Conservation (phyloP, 2,329 filamentous ascomycete genomes). For the Pseudogymnoascus sp. region DNA sequence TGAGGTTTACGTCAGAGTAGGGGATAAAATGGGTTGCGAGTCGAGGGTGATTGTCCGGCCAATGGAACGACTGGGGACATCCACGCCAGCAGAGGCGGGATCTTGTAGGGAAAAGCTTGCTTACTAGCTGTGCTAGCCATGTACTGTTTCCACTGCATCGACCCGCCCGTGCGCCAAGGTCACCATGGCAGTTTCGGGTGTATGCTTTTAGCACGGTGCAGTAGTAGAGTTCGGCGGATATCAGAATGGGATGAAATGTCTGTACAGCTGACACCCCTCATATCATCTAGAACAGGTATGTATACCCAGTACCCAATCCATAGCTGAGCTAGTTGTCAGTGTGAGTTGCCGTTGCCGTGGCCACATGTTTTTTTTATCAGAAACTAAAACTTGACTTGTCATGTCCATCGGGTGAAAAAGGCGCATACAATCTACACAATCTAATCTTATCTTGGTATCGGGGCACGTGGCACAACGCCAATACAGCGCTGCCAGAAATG, state of each 20-base stretch:
- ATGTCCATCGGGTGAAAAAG: neutral
- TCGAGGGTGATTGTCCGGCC: neutral
- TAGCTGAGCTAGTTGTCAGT: neutral
- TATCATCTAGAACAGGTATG: neutral
- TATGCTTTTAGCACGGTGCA: neutral
- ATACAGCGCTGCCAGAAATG: neutral
- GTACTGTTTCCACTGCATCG: neutral
- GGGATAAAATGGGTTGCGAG: neutral
- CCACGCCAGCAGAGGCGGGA: neutral
- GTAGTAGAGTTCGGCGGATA: neutral
- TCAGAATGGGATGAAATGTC: neutral
- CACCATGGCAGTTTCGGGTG: neutral
- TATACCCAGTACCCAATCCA: neutral
- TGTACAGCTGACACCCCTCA: slow-evolving; percentile 1
- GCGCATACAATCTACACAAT: neutral
- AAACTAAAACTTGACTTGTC: neutral
- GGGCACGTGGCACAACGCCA: neutral
- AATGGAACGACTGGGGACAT: neutral
- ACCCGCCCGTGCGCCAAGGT: neutral
- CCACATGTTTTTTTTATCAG: neutral
- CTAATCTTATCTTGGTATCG: neutral
- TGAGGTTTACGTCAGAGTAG: neutral
- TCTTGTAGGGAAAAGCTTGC: neutral
- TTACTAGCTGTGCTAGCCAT: neutral
- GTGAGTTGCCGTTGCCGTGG: neutral